Conservation (phyloP, 345 rosid species). For the Lepidium sativum region DNA sequence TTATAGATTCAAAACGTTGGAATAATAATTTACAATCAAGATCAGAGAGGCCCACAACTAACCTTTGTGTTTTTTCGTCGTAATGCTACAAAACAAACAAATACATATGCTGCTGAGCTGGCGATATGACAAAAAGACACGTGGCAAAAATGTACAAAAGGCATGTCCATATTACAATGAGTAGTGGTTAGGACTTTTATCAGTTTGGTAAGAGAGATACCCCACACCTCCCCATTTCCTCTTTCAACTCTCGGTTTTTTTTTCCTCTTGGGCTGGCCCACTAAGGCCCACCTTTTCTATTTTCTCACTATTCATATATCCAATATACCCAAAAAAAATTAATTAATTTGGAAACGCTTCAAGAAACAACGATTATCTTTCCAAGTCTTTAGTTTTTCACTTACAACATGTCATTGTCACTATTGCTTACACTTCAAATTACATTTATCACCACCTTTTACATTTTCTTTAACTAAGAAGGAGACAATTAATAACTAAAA, state of each 20-base stretch:
- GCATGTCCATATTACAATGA: constrained; percentile 17
- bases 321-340: no score
- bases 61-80: no score
- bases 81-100: background rate
- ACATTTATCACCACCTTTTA: no score
- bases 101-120: constrained; percentile 6
- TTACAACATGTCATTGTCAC: constrained; percentile 7
- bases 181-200: constrained; percentile 25
- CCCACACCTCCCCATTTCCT: constrained; percentile 21
- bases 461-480: no score
- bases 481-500: no score
- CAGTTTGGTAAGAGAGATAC: constrained; percentile 15
- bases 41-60: background rate
- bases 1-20: background rate
- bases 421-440: constrained; percentile 23
- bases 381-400: background rate
- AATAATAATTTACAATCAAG: background rate
- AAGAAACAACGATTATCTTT: constrained; percentile 6
- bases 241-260: background rate
- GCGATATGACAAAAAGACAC: background rate
- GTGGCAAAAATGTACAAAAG: background rate
- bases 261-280: constrained; percentile 19
- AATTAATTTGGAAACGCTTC: no score
- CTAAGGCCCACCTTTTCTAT: background rate
- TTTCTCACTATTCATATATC: no score